phyloP scores from a whole-genome alignment of 352 stramenopile species.

The Phytopythium helicoides region DNA sequence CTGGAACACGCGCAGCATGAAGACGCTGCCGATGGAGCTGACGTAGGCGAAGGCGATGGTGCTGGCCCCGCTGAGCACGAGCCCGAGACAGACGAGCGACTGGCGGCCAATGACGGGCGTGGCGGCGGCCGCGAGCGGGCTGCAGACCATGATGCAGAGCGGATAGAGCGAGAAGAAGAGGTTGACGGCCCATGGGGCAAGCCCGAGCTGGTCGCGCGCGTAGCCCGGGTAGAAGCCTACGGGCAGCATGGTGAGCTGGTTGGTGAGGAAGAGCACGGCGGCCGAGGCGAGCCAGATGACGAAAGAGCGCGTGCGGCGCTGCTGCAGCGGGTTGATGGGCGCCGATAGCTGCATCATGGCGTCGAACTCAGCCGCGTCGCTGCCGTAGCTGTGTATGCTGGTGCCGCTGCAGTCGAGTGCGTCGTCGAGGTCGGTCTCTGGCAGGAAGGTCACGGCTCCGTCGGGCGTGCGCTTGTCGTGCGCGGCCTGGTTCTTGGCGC shows the following conservation, averaged over 20 bases:
- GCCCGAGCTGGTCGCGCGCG: conserved; percentile 38
- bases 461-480: background rate
- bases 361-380: conserved; percentile 43
- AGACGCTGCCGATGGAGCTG: conserved; percentile 27
- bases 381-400: conserved; percentile 29
- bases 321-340: conserved; percentile 50
- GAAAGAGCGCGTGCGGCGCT: conserved; percentile 34
- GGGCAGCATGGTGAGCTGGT: conserved; percentile 69
- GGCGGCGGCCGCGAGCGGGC: conserved; percentile 43
- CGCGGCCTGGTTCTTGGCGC: conserved; percentile 1
- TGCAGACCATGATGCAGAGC: conserved; percentile 74
- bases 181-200: conserved; percentile 47
- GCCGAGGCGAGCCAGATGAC: conserved; percentile 50
- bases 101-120: conserved; percentile 48
- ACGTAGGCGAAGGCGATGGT: conserved; percentile 69
- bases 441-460: background rate
- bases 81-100: conserved; percentile 65
- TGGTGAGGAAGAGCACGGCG: conserved; percentile 61
- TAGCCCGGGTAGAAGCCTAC: conserved; percentile 77
- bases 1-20: conserved; percentile 56
- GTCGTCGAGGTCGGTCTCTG: too few species aligned
- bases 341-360: conserved; percentile 60
- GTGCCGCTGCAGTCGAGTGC: conserved; percentile 31
- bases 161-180: conserved; percentile 76
- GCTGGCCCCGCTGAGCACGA: conserved; percentile 59